Percentiles rank a stretch among this genome's conserved stretches.
phyloP scores from a whole-genome alignment of 495 filamentous ascomycete genomes.

The Sordaria brevicollis region DNA sequence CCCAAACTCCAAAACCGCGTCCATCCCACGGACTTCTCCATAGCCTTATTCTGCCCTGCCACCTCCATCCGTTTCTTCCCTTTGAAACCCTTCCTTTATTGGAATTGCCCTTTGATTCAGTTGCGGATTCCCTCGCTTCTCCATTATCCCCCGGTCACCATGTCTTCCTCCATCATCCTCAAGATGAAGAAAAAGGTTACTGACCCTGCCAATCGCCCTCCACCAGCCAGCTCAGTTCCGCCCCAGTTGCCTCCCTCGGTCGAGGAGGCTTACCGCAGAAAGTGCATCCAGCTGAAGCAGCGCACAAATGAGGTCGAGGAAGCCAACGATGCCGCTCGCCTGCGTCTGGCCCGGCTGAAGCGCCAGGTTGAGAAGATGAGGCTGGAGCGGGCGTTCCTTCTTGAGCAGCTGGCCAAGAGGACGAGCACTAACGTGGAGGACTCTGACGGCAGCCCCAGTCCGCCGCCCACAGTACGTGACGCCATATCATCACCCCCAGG shows the following conservation, averaged over 20 bases:
- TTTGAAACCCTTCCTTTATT: not conserved
- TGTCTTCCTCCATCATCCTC: not conserved
- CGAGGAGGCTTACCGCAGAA: constrained; percentile 89
- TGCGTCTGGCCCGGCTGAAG: constrained; percentile 69
- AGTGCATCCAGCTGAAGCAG: constrained; percentile 91
- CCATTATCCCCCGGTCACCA: not conserved
- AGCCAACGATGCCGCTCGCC: constrained; percentile 67
- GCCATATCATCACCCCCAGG: constrained; percentile 18
- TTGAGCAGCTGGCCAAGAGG: constrained; percentile 76
- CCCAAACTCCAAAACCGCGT: not conserved
- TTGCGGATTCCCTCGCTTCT: not conserved
- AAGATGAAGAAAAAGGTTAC: not conserved
- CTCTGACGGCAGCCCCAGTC: constrained; percentile 61
- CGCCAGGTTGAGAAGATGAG: constrained; percentile 84
- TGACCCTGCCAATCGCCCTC: not conserved
- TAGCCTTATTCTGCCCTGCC: not conserved
- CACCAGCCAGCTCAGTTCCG: constrained; percentile 36
- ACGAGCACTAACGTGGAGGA: constrained; percentile 74
- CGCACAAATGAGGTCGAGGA: constrained; percentile 85
- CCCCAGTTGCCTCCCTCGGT: constrained; percentile 81
- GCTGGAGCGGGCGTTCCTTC: constrained; percentile 77
- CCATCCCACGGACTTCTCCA: not conserved
- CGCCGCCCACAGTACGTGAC: constrained; percentile 55
- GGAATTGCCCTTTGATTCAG: not conserved
- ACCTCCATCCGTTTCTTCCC: not conserved